These are phyloP conservation scores for Fonsecaea erecta DNA, from an alignment of 2,329 filamentous ascomycete genomes.

Conservation along the genomic window DNA sequence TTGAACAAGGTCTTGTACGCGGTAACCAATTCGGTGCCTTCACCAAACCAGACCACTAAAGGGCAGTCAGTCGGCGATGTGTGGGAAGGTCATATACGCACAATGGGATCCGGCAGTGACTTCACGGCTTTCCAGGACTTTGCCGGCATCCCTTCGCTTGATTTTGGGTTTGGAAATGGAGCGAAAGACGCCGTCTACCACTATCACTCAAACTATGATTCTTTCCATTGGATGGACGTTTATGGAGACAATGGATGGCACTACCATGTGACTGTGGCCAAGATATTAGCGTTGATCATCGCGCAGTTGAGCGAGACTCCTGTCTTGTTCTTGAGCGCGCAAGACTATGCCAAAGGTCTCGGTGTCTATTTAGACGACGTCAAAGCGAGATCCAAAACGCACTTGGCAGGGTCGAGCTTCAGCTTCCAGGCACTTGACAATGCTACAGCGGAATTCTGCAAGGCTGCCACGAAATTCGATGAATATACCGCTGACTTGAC, in stretches of 20 bases:
- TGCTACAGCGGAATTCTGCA: conserved; percentile 55
- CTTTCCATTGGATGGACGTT: conserved; percentile 79
- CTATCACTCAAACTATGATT: conserved; percentile 85
- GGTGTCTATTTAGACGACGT: conserved; percentile 47
- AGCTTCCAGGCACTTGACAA: conserved; percentile 48
- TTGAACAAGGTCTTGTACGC: conserved; percentile 71
- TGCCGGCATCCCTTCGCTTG: conserved; percentile 68
- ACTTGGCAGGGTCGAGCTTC: conserved; percentile 24
- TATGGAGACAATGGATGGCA: conserved; percentile 70
- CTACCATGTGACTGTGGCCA: conserved; percentile 67
- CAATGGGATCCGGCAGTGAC: conserved; percentile 74
- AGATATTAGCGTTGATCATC: conserved; percentile 66
- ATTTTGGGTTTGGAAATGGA: conserved; percentile 62
- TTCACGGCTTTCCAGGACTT: conserved; percentile 77
- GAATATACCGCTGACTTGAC: conserved; percentile 53
- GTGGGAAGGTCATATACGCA: conserved; percentile 66
- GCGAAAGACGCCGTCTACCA: conserved; percentile 63
- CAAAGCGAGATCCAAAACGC: conserved; percentile 34
- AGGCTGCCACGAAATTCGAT: conserved; percentile 58
- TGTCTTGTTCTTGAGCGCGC: conserved; percentile 67
- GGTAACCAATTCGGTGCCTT: conserved; percentile 55
- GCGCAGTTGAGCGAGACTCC: conserved; percentile 66
- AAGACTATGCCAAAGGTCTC: conserved; percentile 66
- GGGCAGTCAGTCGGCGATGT: conserved; percentile 72
- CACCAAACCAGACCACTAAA: conserved; percentile 74